phyloP scores from a whole-genome alignment of 345 rosid genomes.

The Noccaea bulbosa region DNA sequence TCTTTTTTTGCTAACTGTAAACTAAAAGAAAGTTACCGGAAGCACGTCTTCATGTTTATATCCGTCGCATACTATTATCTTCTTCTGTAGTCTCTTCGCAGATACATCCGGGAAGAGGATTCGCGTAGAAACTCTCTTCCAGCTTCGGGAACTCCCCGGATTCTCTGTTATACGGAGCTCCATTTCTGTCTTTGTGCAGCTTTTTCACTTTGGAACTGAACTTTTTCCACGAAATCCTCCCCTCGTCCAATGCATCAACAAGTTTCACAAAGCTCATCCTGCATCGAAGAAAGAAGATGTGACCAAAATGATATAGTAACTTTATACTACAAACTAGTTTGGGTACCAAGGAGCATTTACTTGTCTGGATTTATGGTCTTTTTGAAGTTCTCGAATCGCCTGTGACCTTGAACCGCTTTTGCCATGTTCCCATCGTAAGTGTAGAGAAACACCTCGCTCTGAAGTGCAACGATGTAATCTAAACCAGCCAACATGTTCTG shows the following conservation, averaged over 20 bases:
- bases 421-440: conserved; percentile 99
- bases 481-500: conserved; percentile 95
- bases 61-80: conserved; percentile 29
- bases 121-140: conserved; percentile 89
- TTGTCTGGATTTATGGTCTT: conserved; percentile 89
- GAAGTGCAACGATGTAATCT: conserved; percentile 86
- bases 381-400: conserved; percentile 83
- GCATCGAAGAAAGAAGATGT: conserved; percentile 30
- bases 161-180: conserved; percentile 77
- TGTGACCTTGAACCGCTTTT: conserved; percentile 94
- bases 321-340: neutral
- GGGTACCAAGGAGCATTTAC: conserved; percentile 43
- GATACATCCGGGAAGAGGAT: conserved; percentile 92
- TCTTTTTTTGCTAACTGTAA: conserved; percentile 27
- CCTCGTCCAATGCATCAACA: conserved; percentile 78
- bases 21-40: conserved; percentile 31
- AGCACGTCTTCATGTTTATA: conserved; percentile 25
- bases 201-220: conserved; percentile 83
- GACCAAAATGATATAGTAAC: conserved; percentile 2
- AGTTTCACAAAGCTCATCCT: conserved; percentile 87
- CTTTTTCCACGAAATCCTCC: conserved; percentile 78
- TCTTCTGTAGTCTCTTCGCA: conserved; percentile 52
- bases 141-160: conserved; percentile 82
- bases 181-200: conserved; percentile 70
- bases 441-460: conserved; percentile 83